Percentiles rank a stretch among this genome's conserved stretches.
phyloP scores from a whole-genome alignment of 148 eudicot genomes.

The Rhododendron kiyosumense region DNA sequence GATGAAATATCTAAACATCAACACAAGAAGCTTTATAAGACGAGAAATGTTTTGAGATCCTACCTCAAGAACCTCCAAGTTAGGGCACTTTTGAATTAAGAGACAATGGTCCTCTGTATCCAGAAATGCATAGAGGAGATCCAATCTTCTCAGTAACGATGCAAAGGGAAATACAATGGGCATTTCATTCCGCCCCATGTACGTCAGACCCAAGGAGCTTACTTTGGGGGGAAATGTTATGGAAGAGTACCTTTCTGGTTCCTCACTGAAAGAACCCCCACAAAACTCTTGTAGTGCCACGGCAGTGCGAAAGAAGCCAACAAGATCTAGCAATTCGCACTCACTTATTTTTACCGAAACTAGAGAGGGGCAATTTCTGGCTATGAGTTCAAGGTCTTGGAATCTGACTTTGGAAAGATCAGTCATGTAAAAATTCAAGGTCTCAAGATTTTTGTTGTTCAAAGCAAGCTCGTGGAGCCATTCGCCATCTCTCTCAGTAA shows the following conservation, averaged over 20 bases:
- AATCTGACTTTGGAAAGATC: slow-evolving; percentile 36
- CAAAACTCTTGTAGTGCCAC: slow-evolving; percentile 60
- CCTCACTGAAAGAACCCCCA: slow-evolving; percentile 62
- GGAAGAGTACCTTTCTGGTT: slow-evolving; percentile 33
- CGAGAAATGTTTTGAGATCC: neutral
- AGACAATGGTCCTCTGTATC: slow-evolving; percentile 58
- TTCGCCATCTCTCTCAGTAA: slow-evolving; percentile 51
- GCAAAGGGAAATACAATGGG: slow-evolving; percentile 60
- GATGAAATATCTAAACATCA: neutral
- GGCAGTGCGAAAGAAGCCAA: slow-evolving; percentile 47
- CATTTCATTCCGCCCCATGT: slow-evolving; percentile 54
- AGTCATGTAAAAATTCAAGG: slow-evolving; percentile 74
- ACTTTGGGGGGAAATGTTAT: slow-evolving; percentile 51
- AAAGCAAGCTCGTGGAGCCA: slow-evolving; percentile 78
- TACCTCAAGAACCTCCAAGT: slow-evolving; percentile 91
- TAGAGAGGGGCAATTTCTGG: slow-evolving; percentile 55
- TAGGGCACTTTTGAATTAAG: slow-evolving; percentile 66
- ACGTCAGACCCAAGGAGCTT: slow-evolving; percentile 57
- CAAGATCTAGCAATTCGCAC: slow-evolving; percentile 52
- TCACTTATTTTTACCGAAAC: slow-evolving; percentile 64
- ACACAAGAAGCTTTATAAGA: neutral
- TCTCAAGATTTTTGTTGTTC: slow-evolving; percentile 59
- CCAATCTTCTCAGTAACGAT: slow-evolving; percentile 50
- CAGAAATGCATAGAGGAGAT: slow-evolving; percentile 68
- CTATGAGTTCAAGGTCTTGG: slow-evolving; percentile 66